phyloP scores from a whole-genome alignment of 768 basidiomycete species.

The Leccinum subtestaceum region DNA sequence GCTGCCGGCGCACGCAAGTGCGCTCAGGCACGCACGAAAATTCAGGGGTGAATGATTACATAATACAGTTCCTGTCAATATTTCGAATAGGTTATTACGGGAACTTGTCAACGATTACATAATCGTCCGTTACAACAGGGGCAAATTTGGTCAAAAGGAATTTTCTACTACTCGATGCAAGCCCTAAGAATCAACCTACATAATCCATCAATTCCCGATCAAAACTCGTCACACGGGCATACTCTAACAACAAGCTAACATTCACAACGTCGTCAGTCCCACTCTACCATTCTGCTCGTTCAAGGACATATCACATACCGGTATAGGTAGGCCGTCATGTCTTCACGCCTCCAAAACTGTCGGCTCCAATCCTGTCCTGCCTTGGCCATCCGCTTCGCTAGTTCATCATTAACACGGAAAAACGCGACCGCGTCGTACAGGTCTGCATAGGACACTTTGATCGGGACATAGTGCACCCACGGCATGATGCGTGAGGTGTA shows the following conservation, averaged over 20 bases:
- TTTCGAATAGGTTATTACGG: too few relatives aligned
- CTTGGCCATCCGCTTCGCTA: constrained; percentile 54
- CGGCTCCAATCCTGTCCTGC: constrained; percentile 58
- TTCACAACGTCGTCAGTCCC: neutral
- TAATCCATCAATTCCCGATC: constrained; percentile 46
- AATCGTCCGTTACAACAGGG: too few relatives aligned
- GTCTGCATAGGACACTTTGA: constrained; percentile 63
- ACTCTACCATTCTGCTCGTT: neutral
- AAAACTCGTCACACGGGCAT: constrained; percentile 47
- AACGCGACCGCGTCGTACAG: constrained; percentile 70
- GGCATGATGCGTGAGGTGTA: constrained; percentile 55
- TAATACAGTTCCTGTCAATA: too few relatives aligned
- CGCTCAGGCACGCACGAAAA: too few relatives aligned
- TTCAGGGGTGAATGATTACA: too few relatives aligned
- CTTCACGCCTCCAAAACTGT: constrained; percentile 57
- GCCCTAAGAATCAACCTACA: neutral
- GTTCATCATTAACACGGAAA: constrained; percentile 65
- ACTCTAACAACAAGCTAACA: constrained; percentile 52
- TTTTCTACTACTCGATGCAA: too few relatives aligned
- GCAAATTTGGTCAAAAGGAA: too few relatives aligned
- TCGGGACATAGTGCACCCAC: constrained; percentile 75
- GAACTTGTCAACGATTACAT: too few relatives aligned
- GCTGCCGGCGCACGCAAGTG: too few relatives aligned
- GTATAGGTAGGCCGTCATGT: constrained; percentile 57
- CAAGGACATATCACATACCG: constrained; percentile 35